Base-by-base conservation (phyloP, 2,329 filamentous ascomycete species). In the Colletotrichum simmondsii region DNA sequence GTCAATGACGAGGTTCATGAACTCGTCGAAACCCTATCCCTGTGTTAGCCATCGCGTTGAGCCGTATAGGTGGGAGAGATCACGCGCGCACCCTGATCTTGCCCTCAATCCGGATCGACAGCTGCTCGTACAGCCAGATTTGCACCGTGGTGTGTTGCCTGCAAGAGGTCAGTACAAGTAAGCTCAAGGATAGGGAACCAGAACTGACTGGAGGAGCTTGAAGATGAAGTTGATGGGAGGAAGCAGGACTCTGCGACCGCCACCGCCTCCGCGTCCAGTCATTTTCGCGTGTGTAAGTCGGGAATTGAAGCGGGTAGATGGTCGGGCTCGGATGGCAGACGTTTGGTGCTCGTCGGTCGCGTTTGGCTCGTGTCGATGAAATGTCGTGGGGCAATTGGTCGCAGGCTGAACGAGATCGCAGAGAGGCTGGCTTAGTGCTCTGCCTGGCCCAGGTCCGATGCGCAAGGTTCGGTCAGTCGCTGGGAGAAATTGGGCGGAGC, bases 1-100 rank as follows among this genome's bases (percentile, higher is more conserved):
- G 80, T 99, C 97, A 76, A 98, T 90, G 52, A 98, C 97, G 62
- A 99, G 88, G 86, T 99, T 99, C 95, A 99, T 98, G 86, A 98
- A 99, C 84, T 99, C 97, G 82, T 99, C 97, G 77, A 99, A 99
- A 16, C 97, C 95, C 95, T 98, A 75, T 2, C 54, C 2, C 32
- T 12, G 22, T 62, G 71, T 79, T 67, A 80, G 76, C 59, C 57
- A 46, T 53, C 19, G 3, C 37, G 26, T 10, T 3, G 24, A 10
- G 19, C 37, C 3, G 42, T n/a, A 14, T 42, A 30, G 22, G 16
- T 19, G 4, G 24, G 16, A 14, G n/a, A n/a, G 11, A 35, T 24
- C 3, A 22, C 24, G n/a, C 54, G 83, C 92, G 75, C 83, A 97
- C 96, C 80, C 97, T 91, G 77, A 99, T 98, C 86, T 96, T 98